Conservation (phyloP, 139 green algal genomes). For the Picochlorum sp. region DNA sequence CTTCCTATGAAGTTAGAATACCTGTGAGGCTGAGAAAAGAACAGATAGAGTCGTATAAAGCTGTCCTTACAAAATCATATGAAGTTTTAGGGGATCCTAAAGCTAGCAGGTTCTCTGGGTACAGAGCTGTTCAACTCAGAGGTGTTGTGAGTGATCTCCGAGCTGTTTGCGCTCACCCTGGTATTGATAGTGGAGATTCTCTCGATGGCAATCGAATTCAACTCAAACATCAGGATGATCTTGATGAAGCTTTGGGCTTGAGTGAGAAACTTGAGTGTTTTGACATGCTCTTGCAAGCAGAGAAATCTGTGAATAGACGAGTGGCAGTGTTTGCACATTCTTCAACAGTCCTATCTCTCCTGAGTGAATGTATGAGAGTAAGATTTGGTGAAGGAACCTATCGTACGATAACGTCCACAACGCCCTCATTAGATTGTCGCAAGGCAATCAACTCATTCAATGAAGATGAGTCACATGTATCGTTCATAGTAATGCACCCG, state of each 20-base stretch:
- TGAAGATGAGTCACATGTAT: constrained; percentile 5
- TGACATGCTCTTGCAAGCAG: constrained; percentile 41
- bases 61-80: constrained; percentile 41
- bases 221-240: background rate
- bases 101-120: constrained; percentile 28
- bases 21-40: constrained; percentile 32
- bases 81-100: constrained; percentile 53
- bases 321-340: constrained; percentile 52
- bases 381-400: constrained; percentile 22
- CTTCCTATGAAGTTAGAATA: constrained; percentile 34
- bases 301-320: constrained; percentile 27
- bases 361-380: constrained; percentile 32
- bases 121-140: constrained; percentile 35
- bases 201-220: background rate
- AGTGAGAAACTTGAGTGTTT: constrained; percentile 60
- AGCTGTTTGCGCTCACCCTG: constrained; percentile 39
- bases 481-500: constrained; percentile 51
- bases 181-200: background rate
- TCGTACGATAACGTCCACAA: constrained; percentile 43
- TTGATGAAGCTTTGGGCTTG: constrained; percentile 4
- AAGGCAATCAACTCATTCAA: constrained; percentile 48
- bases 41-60: constrained; percentile 48
- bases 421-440: constrained; percentile 31
- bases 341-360: constrained; percentile 39
- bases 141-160: constrained; percentile 47